These are phyloP conservation scores for Colletotrichum eremochloae DNA, from an alignment of 2,329 filamentous ascomycete genomes.

Conservation along the genomic window DNA sequence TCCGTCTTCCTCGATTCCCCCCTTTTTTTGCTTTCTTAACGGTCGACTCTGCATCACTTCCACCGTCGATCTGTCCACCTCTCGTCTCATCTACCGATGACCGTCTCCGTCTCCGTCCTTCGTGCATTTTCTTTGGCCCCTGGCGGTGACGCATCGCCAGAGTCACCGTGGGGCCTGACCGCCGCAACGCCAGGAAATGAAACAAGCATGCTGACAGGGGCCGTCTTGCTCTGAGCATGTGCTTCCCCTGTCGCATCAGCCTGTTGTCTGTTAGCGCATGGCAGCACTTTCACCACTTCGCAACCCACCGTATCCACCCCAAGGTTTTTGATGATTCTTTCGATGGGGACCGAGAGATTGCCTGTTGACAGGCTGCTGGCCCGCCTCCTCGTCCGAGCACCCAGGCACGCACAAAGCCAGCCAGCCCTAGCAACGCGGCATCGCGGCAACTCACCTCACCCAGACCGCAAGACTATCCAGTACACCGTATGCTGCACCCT, in stretches of 20 bases:
- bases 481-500: not conserved
- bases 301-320: constrained; percentile 18
- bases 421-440: not conserved
- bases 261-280: not conserved
- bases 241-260: constrained; percentile 32
- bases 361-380: not conserved
- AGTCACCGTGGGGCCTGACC: constrained; percentile 42
- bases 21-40: constrained; percentile 1
- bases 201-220: constrained; percentile 38
- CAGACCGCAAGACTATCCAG: not conserved
- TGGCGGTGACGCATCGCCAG: constrained; percentile 43
- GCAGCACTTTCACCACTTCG: not conserved
- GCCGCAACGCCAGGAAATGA: constrained; percentile 43
- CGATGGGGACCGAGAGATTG: constrained; percentile 1
- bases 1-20: not conserved
- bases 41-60: not conserved
- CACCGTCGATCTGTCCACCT: not conserved
- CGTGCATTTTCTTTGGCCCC: not conserved
- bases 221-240: constrained; percentile 18
- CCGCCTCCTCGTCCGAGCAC: not conserved
- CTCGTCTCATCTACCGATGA: not conserved
- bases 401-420: not conserved
- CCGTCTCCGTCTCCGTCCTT: constrained; percentile 12
- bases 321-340: not conserved
- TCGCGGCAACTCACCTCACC: constrained; percentile 18